Conservation (phyloP, 106 monocot genomes). For the Posidonia australis region DNA sequence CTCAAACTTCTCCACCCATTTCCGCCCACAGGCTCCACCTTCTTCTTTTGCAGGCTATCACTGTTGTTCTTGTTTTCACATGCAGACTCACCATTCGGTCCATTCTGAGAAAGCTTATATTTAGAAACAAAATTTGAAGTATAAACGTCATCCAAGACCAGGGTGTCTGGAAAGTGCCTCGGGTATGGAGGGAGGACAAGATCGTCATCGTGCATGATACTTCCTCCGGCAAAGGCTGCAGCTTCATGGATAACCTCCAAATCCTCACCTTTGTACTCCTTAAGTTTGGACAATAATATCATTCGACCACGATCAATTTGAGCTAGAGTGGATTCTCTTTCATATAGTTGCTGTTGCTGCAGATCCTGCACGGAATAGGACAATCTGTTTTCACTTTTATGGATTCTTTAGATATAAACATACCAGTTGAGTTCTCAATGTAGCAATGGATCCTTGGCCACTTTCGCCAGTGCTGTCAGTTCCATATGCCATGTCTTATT, state of each 20-base stretch:
- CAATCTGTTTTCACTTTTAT: neutral
- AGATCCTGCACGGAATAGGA: conserved; percentile 30
- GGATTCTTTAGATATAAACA: neutral
- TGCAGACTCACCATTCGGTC: neutral
- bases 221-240: conserved; percentile 54
- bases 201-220: conserved; percentile 35
- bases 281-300: conserved; percentile 43
- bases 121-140: conserved; percentile 10
- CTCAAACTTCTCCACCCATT: conserved; percentile 4
- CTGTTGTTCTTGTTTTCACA: conserved; percentile 2
- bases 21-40: neutral
- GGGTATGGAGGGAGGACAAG: conserved; percentile 54
- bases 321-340: conserved; percentile 51
- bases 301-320: conserved; percentile 67
- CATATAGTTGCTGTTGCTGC: conserved; percentile 73
- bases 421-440: no score
- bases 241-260: conserved; percentile 60
- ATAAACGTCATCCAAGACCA: conserved; percentile 34
- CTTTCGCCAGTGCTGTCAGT: no score
- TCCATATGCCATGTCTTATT: no score
- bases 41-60: conserved; percentile 9
- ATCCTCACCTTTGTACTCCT: conserved; percentile 62
- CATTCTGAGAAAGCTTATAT: conserved; percentile 16
- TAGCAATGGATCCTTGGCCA: no score
- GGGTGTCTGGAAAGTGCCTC: conserved; percentile 37